Conservation (phyloP, 2,329 filamentous ascomycete genomes). For the Dendryphion nanum region DNA sequence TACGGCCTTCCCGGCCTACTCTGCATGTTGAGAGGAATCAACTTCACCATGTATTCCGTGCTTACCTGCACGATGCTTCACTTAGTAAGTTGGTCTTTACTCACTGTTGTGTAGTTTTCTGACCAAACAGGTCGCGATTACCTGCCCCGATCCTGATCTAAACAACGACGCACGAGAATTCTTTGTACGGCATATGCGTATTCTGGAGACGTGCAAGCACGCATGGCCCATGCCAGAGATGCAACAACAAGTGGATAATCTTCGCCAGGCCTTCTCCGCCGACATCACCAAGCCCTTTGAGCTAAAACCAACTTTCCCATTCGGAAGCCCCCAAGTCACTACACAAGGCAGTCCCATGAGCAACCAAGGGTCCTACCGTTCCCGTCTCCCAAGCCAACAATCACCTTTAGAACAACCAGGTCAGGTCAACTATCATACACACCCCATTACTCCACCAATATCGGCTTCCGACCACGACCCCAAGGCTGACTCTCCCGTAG, state of each 20-base stretch:
- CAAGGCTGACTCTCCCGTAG: slow-evolving; percentile 73
- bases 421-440: slow-evolving; percentile 64
- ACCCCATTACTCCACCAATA: slow-evolving; percentile 78
- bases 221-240: slow-evolving; percentile 89
- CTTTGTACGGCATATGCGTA: slow-evolving; percentile 90
- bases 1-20: slow-evolving; percentile 79
- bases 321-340: slow-evolving; percentile 72
- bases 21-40: slow-evolving; percentile 91
- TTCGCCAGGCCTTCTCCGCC: slow-evolving; percentile 88
- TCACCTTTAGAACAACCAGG: slow-evolving; percentile 52
- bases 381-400: slow-evolving; percentile 49
- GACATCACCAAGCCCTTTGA: slow-evolving; percentile 83
- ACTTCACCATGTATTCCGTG: slow-evolving; percentile 91
- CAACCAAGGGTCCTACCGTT: slow-evolving; percentile 48
- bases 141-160: slow-evolving; percentile 86
- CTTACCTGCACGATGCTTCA: slow-evolving; percentile 91
- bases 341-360: slow-evolving; percentile 61
- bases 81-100: slow-evolving; percentile 79
- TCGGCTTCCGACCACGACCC: slow-evolving; percentile 70
- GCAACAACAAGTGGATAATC: slow-evolving; percentile 82
- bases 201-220: slow-evolving; percentile 79
- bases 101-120: slow-evolving; percentile 61
- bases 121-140: slow-evolving; percentile 72
- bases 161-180: slow-evolving; percentile 82
- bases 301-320: slow-evolving; percentile 82